Evolutionary conservation across 106 monocot genomes (phyloP), one percentile per base, ranked within the genome.

Genomic region (Dendrobium nobile): DNA sequence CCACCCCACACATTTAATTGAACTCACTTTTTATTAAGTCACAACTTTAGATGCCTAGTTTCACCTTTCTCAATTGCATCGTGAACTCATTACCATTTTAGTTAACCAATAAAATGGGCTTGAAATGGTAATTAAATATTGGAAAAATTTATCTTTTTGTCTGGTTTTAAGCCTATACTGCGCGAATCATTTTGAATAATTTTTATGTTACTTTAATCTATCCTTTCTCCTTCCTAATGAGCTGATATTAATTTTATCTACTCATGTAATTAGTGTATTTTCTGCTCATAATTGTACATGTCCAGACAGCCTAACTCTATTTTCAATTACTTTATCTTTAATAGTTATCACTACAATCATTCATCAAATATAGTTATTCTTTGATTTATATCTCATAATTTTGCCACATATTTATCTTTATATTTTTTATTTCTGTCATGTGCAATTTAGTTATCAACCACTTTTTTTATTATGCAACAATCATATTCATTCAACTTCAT

Each of bases 291-390:
- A 15, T 65, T 65, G 64, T 65, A 65, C 7, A 65, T 24, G 7
- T 65, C 9, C 64, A 64, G 22, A 64, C 22, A 0, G 5, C 22
- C 64, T 4, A 64, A 64, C 4, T 24, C 1, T 64, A 64, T 64
- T 64, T 64, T 65, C 64, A 65, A 65, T 65, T 26, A 27, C 64
- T 26, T 65, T 65, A 65, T 65, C 64, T 65, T 65, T 24, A 22
- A 65, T 65, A 65, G 64, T 8, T 65, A 22, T 65, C 64, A 26
- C 9, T 65, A 7, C 64, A 65, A 65, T 26, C 6, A 2, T 65
- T 65, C 26, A 6, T 20, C 61, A 20, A 61, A 20, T 22, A 7
- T 37, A 37, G 37, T 37, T 37, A 37, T 37, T 37, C 2, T 58
- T 58, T 58, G 18, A 19, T 58, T 58, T n/a, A 0, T 58, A 4